Evolutionary conservation across 2,329 filamentous ascomycete genomes (phyloP).

Genomic region (Ascochyta lentis): DNA sequence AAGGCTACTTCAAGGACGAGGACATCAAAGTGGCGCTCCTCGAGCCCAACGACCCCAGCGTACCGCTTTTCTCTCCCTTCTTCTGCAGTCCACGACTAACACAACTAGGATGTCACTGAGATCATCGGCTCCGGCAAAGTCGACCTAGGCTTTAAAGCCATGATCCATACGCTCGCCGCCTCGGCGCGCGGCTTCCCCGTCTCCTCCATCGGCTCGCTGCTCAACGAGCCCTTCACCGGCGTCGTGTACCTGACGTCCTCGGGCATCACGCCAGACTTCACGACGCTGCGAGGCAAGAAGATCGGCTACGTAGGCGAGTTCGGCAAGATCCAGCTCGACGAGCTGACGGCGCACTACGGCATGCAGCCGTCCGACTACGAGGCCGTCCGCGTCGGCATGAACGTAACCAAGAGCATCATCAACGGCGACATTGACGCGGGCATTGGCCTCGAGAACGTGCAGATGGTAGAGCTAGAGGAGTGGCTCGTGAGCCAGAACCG

Average conservation of each 20-base stretch:
- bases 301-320: slow-evolving; percentile 84
- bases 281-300: slow-evolving; percentile 74
- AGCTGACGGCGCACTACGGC: slow-evolving; percentile 78
- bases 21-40: slow-evolving; percentile 79
- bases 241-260: slow-evolving; percentile 77
- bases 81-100: slow-evolving; percentile 14
- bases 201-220: slow-evolving; percentile 73
- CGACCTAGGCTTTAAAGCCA: slow-evolving; percentile 81
- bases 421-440: slow-evolving; percentile 75
- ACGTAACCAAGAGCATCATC: slow-evolving; percentile 78
- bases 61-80: slow-evolving; percentile 43
- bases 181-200: slow-evolving; percentile 79
- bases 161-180: slow-evolving; percentile 82
- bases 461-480: slow-evolving; percentile 82
- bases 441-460: slow-evolving; percentile 79
- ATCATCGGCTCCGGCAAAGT: slow-evolving; percentile 79
- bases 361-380: slow-evolving; percentile 77
- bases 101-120: slow-evolving; percentile 72
- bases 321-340: slow-evolving; percentile 82
- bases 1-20: slow-evolving; percentile 76
- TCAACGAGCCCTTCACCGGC: slow-evolving; percentile 81
- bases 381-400: slow-evolving; percentile 80
- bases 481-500: slow-evolving; percentile 72
- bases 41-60: slow-evolving; percentile 78
- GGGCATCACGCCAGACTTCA: slow-evolving; percentile 78